These are phyloP conservation scores for Tothia fuscella DNA, from an alignment of 2,329 filamentous ascomycete species.

Conservation along the genomic window DNA sequence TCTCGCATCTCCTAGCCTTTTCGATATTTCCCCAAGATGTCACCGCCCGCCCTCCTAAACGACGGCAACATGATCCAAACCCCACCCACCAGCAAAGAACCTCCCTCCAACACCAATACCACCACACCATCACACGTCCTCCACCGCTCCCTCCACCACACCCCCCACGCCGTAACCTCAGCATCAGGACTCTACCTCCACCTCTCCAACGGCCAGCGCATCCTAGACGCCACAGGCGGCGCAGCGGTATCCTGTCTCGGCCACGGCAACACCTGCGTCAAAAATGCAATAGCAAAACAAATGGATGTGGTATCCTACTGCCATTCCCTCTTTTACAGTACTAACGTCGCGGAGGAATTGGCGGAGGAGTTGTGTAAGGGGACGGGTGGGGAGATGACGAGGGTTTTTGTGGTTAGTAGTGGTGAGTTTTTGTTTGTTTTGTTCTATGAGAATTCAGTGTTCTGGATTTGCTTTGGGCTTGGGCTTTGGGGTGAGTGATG, in stretches of 20 bases:
- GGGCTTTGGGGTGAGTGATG: background rate
- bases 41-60: no score
- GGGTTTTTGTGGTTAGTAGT: conserved; percentile 45
- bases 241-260: conserved; percentile 63
- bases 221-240: conserved; percentile 64
- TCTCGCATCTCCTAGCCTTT: no score
- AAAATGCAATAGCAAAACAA: conserved; percentile 47
- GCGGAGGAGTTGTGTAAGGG: conserved; percentile 38
- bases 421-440: conserved; percentile 27
- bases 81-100: no score
- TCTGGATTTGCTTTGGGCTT: no score
- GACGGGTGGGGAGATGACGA: conserved; percentile 41
- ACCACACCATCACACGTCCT: conserved; percentile 23
- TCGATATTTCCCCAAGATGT: no score
- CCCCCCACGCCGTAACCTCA: conserved; percentile 35
- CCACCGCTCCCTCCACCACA: conserved; percentile 37
- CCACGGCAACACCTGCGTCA: conserved; percentile 50
- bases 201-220: conserved; percentile 42
- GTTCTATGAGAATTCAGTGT: background rate
- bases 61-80: no score
- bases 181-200: conserved; percentile 41
- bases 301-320: conserved; percentile 48
- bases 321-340: conserved; percentile 47
- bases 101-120: no score
- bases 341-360: conserved; percentile 40